A percentile compares a stretch with the other conserved stretches of the same genome.
Evolutionary conservation across 2,329 filamentous ascomycete species (phyloP).

Genomic region (Gnomoniopsis sp.): DNA sequence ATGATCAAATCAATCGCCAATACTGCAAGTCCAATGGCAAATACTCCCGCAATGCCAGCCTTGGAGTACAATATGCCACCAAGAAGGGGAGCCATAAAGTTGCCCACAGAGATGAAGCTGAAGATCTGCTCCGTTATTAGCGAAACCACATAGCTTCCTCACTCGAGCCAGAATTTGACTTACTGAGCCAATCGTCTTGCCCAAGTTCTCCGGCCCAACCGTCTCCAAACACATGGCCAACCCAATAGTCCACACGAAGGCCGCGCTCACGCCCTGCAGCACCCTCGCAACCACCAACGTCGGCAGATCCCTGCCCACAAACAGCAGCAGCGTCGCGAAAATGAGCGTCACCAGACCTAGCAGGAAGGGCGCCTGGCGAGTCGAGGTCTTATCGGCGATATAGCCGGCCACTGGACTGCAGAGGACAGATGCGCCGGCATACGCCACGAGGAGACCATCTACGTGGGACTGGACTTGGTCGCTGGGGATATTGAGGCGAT

Average conservation of each 20-base stretch:
- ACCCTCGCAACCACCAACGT: constrained; percentile 49
- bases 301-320: constrained; percentile 43
- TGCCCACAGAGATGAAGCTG: constrained; percentile 55
- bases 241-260: constrained; percentile 58
- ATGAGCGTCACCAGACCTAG: constrained; percentile 49
- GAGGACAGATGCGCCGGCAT: constrained; percentile 49
- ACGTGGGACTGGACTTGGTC: constrained; percentile 48
- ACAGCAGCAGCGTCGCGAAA: constrained; percentile 52
- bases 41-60: constrained; percentile 56
- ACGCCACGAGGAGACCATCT: constrained; percentile 50
- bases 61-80: constrained; percentile 60
- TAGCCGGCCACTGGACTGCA: constrained; percentile 50
- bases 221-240: constrained; percentile 58
- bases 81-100: constrained; percentile 53
- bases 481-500: constrained; percentile 45
- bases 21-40: constrained; percentile 51
- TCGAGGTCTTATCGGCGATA: constrained; percentile 49
- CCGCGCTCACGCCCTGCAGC: constrained; percentile 55
- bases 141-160: neutral
- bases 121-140: constrained; percentile 39
- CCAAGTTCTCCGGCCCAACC: constrained; percentile 51
- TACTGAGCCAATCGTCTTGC: constrained; percentile 58
- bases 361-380: constrained; percentile 56
- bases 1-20: constrained; percentile 57
- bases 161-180: constrained; percentile 16